Evolutionary conservation across 805 yeast species (phyloP).

Genomic region (Kodamaea sagamina): DNA sequence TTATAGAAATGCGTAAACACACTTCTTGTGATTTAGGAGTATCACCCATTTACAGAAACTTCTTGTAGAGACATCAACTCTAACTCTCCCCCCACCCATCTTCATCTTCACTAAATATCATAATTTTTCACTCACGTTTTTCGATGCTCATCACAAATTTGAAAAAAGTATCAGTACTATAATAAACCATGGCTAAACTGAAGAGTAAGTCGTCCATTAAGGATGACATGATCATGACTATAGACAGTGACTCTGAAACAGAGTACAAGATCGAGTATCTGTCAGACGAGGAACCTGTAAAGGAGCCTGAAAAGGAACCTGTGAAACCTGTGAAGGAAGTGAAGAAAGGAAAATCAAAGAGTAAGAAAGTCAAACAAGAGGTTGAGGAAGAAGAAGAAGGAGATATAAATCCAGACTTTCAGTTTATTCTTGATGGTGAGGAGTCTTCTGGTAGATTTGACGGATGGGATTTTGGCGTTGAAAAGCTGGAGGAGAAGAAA

Average conservation of each 20-base stretch:
- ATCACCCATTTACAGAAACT: too few species aligned
- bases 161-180: slow-evolving; percentile 6
- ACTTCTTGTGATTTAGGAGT: too few species aligned
- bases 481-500: slow-evolving; percentile 28
- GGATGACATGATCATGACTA: slow-evolving; percentile 68
- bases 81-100: neutral
- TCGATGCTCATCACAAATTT: slow-evolving; percentile 12
- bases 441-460: slow-evolving; percentile 51
- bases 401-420: slow-evolving; percentile 72
- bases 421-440: slow-evolving; percentile 65
- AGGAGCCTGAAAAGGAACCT: slow-evolving; percentile 20
- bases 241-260: slow-evolving; percentile 71
- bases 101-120: neutral
- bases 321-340: slow-evolving; percentile 14
- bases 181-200: slow-evolving; percentile 14
- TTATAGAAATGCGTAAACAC: too few species aligned
- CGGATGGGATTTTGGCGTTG: slow-evolving; percentile 84
- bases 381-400: slow-evolving; percentile 40
- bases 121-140: slow-evolving; percentile 4
- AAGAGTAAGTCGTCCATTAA: slow-evolving; percentile 16
- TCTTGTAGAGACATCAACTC: too few species aligned
- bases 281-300: slow-evolving; percentile 30
- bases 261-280: slow-evolving; percentile 27
- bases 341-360: slow-evolving; percentile 18
- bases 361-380: slow-evolving; percentile 20